phyloP scores from a whole-genome alignment of 148 eudicot genomes.

The Cornus kousa region DNA sequence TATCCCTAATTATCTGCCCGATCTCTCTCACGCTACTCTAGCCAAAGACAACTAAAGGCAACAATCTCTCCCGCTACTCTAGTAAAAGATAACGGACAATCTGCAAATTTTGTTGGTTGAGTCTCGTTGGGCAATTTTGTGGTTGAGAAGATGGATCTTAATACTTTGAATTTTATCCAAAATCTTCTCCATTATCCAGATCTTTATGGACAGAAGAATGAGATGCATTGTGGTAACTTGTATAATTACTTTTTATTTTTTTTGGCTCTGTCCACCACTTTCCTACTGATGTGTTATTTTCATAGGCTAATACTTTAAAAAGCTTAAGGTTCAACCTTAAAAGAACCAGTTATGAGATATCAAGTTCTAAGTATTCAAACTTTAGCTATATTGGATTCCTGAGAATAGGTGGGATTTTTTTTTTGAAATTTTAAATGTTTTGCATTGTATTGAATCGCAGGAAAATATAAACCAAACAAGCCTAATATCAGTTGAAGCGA shows the following conservation, averaged over 20 bases:
- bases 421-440: too few relatives aligned
- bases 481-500: too few relatives aligned
- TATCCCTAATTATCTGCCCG: too few relatives aligned
- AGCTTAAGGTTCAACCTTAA: not conserved
- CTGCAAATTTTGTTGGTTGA: too few relatives aligned
- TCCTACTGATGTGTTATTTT: not conserved
- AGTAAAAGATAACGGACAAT: too few relatives aligned
- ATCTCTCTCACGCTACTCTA: too few relatives aligned
- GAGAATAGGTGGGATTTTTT: not conserved
- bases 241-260: not conserved
- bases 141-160: constrained; percentile 24
- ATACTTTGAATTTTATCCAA: constrained; percentile 33
- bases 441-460: too few relatives aligned
- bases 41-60: too few relatives aligned
- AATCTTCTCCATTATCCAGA: constrained; percentile 1
- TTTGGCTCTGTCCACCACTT: not conserved
- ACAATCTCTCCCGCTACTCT: too few relatives aligned
- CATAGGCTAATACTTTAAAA: not conserved
- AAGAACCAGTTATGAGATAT: not conserved
- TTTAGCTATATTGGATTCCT: not conserved
- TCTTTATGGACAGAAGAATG: not conserved
- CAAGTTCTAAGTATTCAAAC: not conserved
- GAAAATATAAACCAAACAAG: too few relatives aligned
- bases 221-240: not conserved
- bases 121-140: constrained; percentile 65